A percentile compares a stretch with the other conserved stretches of the same genome.
Evolutionary conservation across 2,329 filamentous ascomycete genomes (phyloP).

Genomic region (Trichoderma sp.): DNA sequence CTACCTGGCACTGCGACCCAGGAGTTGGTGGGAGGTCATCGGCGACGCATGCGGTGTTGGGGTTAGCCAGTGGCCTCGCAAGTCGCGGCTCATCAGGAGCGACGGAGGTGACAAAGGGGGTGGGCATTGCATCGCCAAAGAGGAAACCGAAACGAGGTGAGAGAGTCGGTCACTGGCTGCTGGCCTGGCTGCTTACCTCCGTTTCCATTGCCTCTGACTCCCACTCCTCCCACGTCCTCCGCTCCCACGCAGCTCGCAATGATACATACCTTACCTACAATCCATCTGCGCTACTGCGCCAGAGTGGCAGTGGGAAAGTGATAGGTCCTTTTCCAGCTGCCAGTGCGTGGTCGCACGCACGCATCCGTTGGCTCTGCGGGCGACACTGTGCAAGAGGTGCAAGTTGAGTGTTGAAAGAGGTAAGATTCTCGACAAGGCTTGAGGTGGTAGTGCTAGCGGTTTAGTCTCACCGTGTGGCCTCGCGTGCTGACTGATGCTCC

Average conservation of each 20-base stretch:
- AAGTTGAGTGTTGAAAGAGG: too few relatives aligned
- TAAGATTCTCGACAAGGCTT: too few relatives aligned
- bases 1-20: neutral
- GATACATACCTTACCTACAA: neutral
- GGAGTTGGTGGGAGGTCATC: constrained; percentile 12
- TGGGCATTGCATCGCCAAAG: constrained; percentile 7
- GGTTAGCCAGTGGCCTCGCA: neutral
- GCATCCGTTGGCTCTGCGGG: too few relatives aligned
- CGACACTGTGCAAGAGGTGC: too few relatives aligned
- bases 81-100: neutral
- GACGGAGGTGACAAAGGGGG: constrained; percentile 14
- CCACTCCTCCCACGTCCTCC: neutral
- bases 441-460: too few relatives aligned
- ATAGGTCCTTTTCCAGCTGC: neutral
- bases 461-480: too few relatives aligned
- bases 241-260: neutral
- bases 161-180: constrained; percentile 13
- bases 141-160: constrained; percentile 18
- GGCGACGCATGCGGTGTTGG: constrained; percentile 11
- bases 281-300: constrained; percentile 13
- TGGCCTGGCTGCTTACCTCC: constrained; percentile 11
- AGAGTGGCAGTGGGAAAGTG: constrained; percentile 17
- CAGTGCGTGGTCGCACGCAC: too few relatives aligned
- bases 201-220: constrained; percentile 1
- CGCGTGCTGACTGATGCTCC: too few relatives aligned